phyloP scores from a whole-genome alignment of 2,329 filamentous ascomycete species.

The Ilyonectria sp. region DNA sequence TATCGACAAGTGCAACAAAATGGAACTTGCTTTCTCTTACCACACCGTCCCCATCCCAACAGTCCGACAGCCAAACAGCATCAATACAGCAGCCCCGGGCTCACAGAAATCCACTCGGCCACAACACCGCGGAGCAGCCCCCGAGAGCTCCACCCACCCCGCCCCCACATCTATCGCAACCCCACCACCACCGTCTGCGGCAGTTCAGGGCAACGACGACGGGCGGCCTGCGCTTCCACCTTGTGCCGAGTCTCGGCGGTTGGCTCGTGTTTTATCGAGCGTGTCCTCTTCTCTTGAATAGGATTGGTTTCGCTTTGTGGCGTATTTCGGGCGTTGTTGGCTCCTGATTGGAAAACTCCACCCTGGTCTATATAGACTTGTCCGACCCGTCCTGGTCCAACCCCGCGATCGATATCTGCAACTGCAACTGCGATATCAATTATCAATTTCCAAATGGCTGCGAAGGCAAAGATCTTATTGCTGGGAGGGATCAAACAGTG shows the following conservation, averaged over 20 bases:
- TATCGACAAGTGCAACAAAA: neutral
- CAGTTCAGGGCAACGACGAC: slow-evolving; percentile 12
- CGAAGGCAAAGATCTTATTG: slow-evolving; percentile 56
- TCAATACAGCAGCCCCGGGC: neutral
- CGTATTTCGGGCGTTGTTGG: neutral
- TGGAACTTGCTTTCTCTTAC: neutral
- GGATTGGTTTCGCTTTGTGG: neutral
- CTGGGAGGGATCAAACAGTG: slow-evolving; percentile 59
- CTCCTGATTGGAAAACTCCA: neutral
- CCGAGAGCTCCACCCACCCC: slow-evolving; percentile 11
- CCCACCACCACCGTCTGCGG: slow-evolving; percentile 21
- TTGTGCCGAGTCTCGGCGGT: neutral
- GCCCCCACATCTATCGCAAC: slow-evolving; percentile 24
- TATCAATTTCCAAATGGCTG: slow-evolving; percentile 41
- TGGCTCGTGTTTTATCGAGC: neutral
- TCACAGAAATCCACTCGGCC: neutral
- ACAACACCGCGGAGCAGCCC: slow-evolving; percentile 2
- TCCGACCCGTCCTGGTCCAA: neutral
- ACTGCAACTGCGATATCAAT: neutral
- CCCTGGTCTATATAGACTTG: neutral
- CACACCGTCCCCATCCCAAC: neutral
- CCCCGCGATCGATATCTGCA: slow-evolving; percentile 18
- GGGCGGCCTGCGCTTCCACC: neutral
- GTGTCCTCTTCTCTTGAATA: neutral
- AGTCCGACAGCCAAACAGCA: neutral